phyloP scores from a whole-genome alignment of 192 early-diverging fungal species.

The Backusella westeae region DNA sequence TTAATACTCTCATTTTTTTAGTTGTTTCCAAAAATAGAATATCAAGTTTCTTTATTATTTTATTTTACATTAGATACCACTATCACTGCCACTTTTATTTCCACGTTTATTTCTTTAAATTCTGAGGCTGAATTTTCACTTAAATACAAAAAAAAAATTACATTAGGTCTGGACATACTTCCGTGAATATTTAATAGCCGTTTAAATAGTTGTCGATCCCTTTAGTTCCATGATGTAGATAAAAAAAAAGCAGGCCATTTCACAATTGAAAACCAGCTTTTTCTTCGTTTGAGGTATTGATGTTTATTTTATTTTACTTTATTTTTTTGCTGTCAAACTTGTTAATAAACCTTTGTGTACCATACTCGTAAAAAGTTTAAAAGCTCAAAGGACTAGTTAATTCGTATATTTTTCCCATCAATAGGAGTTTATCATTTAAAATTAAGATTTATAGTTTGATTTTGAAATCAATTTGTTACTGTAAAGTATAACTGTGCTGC shows the following conservation, averaged over 20 bases:
- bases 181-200: neutral
- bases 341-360: neutral
- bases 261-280: neutral
- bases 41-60: neutral
- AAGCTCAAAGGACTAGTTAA: neutral
- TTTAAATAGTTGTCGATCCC: neutral
- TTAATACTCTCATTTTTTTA: slow-evolving; percentile 1
- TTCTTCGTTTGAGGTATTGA: neutral
- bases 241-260: neutral
- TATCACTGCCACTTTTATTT: no score
- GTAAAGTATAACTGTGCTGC: neutral
- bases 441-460: neutral
- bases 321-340: neutral
- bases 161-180: neutral
- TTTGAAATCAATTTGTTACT: neutral
- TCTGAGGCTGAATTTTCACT: no score
- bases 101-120: no score
- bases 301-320: neutral
- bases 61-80: neutral
- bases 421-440: neutral
- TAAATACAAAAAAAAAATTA: no score
- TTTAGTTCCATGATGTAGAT: neutral
- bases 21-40: neutral
- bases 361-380: neutral
- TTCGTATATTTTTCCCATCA: neutral